Conservation (phyloP, 306 rosid species). For the Citrullus colocynthis region DNA sequence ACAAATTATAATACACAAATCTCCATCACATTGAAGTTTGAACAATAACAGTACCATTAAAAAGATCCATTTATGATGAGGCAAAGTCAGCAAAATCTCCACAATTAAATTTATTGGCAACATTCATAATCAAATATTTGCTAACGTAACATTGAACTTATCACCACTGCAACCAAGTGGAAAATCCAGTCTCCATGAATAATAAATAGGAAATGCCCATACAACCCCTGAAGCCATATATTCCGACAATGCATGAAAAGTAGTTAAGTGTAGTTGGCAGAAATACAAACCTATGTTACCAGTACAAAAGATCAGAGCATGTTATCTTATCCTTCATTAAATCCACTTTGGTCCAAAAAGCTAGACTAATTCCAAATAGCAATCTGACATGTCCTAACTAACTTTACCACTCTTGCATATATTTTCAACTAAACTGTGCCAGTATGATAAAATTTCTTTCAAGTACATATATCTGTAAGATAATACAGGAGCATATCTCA, state of each 20-base stretch:
- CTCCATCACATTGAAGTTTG: not conserved
- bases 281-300: not conserved
- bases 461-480: not conserved
- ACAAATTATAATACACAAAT: not conserved
- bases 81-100: not conserved
- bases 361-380: not conserved
- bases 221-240: not conserved
- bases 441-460: not conserved
- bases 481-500: not conserved
- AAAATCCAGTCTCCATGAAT: not conserved
- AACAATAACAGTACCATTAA: not conserved
- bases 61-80: not conserved
- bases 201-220: not conserved
- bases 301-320: not conserved
- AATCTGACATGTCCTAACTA: not conserved
- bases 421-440: not conserved
- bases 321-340: not conserved
- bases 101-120: not conserved
- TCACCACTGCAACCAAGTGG: not conserved
- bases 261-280: too few relatives aligned
- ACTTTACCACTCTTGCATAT: not conserved
- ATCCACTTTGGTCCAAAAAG: not conserved
- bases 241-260: not conserved
- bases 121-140: not conserved
- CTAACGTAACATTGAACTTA: not conserved